These are phyloP conservation scores for Erodium trifolium DNA, from an alignment of 441 rosid species.

Conservation along the genomic window DNA sequence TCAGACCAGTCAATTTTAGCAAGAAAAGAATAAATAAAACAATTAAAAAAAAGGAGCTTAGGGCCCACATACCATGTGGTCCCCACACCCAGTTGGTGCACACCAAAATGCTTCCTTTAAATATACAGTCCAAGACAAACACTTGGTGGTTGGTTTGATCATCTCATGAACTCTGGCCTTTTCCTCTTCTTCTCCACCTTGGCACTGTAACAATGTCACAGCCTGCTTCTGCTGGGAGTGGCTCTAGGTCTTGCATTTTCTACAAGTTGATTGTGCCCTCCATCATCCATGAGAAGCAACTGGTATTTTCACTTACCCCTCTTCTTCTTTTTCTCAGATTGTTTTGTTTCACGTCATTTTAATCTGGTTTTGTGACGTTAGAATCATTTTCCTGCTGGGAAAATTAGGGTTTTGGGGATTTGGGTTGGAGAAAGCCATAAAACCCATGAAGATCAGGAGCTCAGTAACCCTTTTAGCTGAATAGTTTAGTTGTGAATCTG, in stretches of 20 bases:
- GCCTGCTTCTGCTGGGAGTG: constrained; percentile 1
- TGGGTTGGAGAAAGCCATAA: background rate
- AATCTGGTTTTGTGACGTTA: background rate
- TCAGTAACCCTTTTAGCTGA: constrained; percentile 8
- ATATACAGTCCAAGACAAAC: constrained; percentile 9
- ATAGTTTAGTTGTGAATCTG: background rate
- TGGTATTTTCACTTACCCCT: background rate
- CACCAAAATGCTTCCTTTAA: background rate
- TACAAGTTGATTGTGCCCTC: constrained; percentile 10
- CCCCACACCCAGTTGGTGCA: constrained; percentile 11
- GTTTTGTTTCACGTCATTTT: background rate
- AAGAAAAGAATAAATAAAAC: background rate
- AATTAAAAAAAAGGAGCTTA: background rate
- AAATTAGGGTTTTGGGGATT: constrained; percentile 3
- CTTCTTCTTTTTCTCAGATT: background rate
- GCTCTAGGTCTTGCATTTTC: constrained; percentile 8
- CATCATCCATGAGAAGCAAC: constrained; percentile 8
- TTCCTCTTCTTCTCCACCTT: background rate
- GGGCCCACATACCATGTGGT: constrained; percentile 9
- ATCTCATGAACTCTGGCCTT: constrained; percentile 7
- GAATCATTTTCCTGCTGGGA: background rate
- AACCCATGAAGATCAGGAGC: constrained; percentile 1
- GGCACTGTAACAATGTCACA: constrained; percentile 10
- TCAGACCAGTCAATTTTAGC: constrained; percentile 9
- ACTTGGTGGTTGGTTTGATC: constrained; percentile 6